phyloP scores from a whole-genome alignment of 106 monocot species.

The Acorus gramineus region DNA sequence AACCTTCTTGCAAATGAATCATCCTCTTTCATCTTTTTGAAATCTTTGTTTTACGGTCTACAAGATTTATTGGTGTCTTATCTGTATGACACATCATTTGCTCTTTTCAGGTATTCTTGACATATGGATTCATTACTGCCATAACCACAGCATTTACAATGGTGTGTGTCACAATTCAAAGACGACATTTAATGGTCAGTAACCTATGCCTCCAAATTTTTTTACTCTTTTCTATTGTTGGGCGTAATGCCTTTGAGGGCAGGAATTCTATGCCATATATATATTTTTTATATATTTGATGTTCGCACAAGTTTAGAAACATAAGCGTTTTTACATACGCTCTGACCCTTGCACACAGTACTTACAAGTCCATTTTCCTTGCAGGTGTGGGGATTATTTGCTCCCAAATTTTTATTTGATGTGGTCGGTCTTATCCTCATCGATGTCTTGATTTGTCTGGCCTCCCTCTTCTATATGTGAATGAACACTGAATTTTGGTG shows the following conservation, averaged over 20 bases:
- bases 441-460: constrained; percentile 36
- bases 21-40: not conserved
- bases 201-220: not conserved
- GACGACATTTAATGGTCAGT: constrained; percentile 85
- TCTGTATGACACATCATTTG: not conserved
- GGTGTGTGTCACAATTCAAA: constrained; percentile 78
- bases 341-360: no score
- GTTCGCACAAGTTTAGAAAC: no score
- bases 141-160: constrained; percentile 57
- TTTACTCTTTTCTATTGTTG: not conserved
- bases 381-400: constrained; percentile 85
- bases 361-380: not conserved
- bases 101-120: constrained; percentile 48
- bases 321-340: no score
- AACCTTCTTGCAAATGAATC: no score
- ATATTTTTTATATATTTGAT: no score
- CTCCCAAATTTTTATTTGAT: constrained; percentile 79
- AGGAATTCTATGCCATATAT: no score
- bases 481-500: no score
- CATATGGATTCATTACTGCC: constrained; percentile 69
- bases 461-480: constrained; percentile 33
- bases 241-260: no score
- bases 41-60: no score
- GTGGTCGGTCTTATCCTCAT: constrained; percentile 46
- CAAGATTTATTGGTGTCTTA: no score